Base-by-base conservation (phyloP, 2,329 filamentous ascomycete genomes). In the Stachybotrys elegans region DNA sequence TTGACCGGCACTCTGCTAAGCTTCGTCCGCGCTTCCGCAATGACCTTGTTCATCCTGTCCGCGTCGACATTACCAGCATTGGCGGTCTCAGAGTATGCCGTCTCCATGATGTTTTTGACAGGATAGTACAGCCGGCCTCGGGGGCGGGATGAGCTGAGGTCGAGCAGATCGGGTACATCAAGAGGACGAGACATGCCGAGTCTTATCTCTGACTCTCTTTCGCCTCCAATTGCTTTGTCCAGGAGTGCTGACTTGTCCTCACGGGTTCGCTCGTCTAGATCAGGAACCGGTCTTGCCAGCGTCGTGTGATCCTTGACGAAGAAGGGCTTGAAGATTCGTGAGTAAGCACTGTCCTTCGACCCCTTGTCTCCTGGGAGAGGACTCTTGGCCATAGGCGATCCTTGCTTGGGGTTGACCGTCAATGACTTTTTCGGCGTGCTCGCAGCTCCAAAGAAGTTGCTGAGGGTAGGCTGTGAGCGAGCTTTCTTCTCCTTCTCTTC, bases 301-400 rank as follows among this genome's bases (percentile, higher is more conserved):
- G 67, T 78, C 2, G 88, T 86, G 56, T 88, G 77, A 3, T 82
- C 74, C 46, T 88, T 85, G 37, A 93, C 58, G 49, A 86, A 91
- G 62, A 96, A 97, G 0, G 87, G 83, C 23, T 89, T 77, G 57
- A 97, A 97, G 27, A 75, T 70, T 52, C 80, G 82, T 16, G 86
- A 70, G 52, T 88, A 91, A 36, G 79, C 74, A 0, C 77, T 73
- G 40, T 52, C 57, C 29, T 59, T 63, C 25, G 58, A 46, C 16
- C 45, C 51, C 3, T 58, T 52, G 21, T 62, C 62, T 40, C 60
- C 54, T 4, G 31, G 8, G 4, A 62, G 59, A 31, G 61, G 54
- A 8, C 9, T 34, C 8, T 34, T 16, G 8, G n/a, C 19, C 3
- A 7, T 16, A 5, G 31, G 31, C n/a, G 31, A 34, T 17, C 8